Evolutionary conservation across 2,329 filamentous ascomycete species (phyloP), one percentile per base, ranked within the genome.

Genomic region (Phyllachora maydis): DNA sequence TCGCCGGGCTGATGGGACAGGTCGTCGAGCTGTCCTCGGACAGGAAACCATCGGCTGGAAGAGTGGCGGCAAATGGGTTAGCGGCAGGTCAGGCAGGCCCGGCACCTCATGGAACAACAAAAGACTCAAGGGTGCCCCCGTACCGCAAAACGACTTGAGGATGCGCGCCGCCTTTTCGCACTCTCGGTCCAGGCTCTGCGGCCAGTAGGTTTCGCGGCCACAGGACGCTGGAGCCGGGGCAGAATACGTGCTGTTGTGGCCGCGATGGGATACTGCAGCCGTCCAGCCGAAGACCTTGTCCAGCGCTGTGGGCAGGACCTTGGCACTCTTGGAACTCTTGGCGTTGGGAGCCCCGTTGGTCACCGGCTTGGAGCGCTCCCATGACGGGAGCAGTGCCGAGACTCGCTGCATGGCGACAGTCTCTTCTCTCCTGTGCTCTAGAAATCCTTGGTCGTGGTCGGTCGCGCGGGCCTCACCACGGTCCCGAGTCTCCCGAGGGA

Each of bases 101-200:
- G n/a, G n/a, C n/a, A n/a, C n/a, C n/a, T n/a, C n/a, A n/a, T n/a
- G n/a, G n/a, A 16, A 15, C 11, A 27, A 15, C 14, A 24, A 17
- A 19, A 15, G 18, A 14, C 26, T 24, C 21, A n/a, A n/a, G n/a
- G n/a, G n/a, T n/a, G n/a, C 26, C 14, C 19, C 56, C 65, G 35
- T 59, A 78, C 73, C 78, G 56, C 81, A 91, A 49, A 93, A 93
- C 16, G 77, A 85, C 43, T 81, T 75, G 24, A 93, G 49, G 30
- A 92, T 92, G 27, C 81, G 63, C 28, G 82, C 81, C 22, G 82
- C 78, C 52, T 92, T 92, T 49, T 92, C 79, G 47, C 75, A 77
- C 55, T 93, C 83, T 35, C 75, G 73, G 43, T 92, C 83, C 24
- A 92, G 56, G 2, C 72, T 75, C 16, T 76, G 74, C 3, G 42